Conservation (phyloP, 257 asterid species). For the Cinchona pubescens region DNA sequence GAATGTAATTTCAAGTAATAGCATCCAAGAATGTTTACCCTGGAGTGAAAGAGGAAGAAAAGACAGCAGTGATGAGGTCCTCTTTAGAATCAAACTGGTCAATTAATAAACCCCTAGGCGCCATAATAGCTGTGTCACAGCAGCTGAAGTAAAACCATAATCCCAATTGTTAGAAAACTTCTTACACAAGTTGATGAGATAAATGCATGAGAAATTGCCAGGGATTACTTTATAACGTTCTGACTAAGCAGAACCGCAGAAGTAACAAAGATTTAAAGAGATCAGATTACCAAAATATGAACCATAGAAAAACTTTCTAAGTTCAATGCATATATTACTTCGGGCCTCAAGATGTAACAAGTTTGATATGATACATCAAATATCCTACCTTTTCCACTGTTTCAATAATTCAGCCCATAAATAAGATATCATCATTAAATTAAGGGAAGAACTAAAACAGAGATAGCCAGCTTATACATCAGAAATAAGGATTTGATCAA, state of each 20-base stretch:
- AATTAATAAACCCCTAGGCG: conserved; percentile 85
- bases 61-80: conserved; percentile 83
- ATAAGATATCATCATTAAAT: background rate
- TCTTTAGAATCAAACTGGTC: conserved; percentile 95
- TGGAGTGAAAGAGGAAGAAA: conserved; percentile 92
- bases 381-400: background rate
- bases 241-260: too few species aligned
- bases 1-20: conserved; percentile 6
- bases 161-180: conserved; percentile 8
- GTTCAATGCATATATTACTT: too few species aligned
- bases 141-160: conserved; percentile 58
- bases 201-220: background rate
- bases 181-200: background rate
- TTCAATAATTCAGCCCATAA: background rate
- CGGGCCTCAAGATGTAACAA: background rate
- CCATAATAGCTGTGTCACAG: conserved; percentile 92
- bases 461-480: background rate
- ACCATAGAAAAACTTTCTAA: background rate
- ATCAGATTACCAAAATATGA: conserved; percentile 19
- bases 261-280: background rate
- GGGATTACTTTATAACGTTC: background rate
- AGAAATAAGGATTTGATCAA: background rate
- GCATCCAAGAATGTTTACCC: conserved; percentile 47
- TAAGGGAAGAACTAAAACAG: background rate
- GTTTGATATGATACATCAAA: background rate